Conservation (phyloP, 2,329 filamentous ascomycete species). For the Penicillium glabrum region DNA sequence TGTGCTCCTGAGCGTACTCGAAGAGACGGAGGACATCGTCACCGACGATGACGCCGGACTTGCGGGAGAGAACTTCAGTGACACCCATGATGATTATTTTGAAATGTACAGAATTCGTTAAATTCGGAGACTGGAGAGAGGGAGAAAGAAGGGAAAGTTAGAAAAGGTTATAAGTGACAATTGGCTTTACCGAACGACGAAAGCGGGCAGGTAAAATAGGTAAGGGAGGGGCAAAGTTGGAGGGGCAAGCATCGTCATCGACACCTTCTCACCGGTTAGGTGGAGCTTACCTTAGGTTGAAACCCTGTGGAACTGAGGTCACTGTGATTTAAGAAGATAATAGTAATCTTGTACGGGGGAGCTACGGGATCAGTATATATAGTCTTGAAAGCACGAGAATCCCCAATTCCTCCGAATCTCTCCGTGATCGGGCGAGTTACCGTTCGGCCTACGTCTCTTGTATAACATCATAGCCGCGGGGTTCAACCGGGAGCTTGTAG, state of each 20-base stretch:
- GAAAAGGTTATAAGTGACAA: conserved; percentile 12
- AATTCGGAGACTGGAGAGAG: conserved; percentile 5
- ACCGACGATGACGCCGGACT: conserved; percentile 66
- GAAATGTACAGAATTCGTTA: conserved; percentile 7
- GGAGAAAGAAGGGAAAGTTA: conserved; percentile 1
- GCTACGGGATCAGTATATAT: conserved; percentile 2
- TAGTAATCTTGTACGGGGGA: background rate
- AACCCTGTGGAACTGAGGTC: conserved; percentile 29
- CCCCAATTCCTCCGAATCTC: conserved; percentile 8
- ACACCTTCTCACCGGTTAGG: conserved; percentile 34
- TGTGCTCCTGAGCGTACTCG: conserved; percentile 82
- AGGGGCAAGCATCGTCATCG: conserved; percentile 27
- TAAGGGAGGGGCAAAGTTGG: conserved; percentile 22
- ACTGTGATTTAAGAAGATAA: conserved; percentile 33
- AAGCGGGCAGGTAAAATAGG: conserved; percentile 26
- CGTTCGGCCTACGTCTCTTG: background rate
- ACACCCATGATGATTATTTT: conserved; percentile 40
- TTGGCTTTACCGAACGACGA: conserved; percentile 23
- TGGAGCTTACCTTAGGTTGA: conserved; percentile 24
- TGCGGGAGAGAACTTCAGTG: conserved; percentile 60
- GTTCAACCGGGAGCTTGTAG: background rate
- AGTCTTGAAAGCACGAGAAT: background rate
- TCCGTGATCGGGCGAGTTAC: conserved; percentile 10
- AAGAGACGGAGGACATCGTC: conserved; percentile 73
- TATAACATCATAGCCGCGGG: background rate